Base-by-base conservation (phyloP, 768 basidiomycete species). In the Lactarius hatsudake region DNA sequence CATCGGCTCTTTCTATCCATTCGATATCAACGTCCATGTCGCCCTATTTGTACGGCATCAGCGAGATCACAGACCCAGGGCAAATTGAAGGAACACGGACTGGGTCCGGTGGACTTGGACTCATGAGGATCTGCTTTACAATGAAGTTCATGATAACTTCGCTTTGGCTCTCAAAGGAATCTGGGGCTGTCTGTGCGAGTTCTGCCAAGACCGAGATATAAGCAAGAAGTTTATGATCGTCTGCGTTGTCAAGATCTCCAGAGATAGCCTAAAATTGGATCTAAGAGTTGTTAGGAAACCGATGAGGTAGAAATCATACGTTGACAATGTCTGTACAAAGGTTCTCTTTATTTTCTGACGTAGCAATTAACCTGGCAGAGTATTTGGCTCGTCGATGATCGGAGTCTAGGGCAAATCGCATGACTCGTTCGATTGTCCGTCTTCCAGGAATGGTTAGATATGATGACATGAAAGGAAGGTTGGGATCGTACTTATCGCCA, bases 301-400 rank as follows among this genome's bases (percentile, higher is more conserved):
- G 60, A 36, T 12, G 30, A 18, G 36, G 36, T 8, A 13, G 4
- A 43, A 34, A n/a, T 75, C 82, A 60, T 69, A 94, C 95, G 71
- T 91, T 85, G 36, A 94, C 80, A 12, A 93, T 79, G 12, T 84
- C 77, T 1, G 75, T 73, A 69, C 88, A 87, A 1, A 80, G 69
- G 2, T 83, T 79, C 8, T 81, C 81, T 17, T 83, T 79, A 55
- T 85, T 81, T 71, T 83, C 85, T 45, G 81, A 71, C 59, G 51
- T 12, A 6, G 68, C 81, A 61, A 96, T 73, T 40, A 91, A 80
- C 26, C 94, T 84, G 2, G 91, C 86, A 1, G 94, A 91, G 75
- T 93, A 96, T 75, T 98, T 98, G 23, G 93, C 90, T 68, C 89
- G 86, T 26, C 84, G 82, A 30, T 81, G 78, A 61, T 89, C 84